Percentiles rank a stretch among this genome's conserved stretches.
phyloP scores from a whole-genome alignment of 202 grass and related monocot genomes.

The Saccharum hybrid region DNA sequence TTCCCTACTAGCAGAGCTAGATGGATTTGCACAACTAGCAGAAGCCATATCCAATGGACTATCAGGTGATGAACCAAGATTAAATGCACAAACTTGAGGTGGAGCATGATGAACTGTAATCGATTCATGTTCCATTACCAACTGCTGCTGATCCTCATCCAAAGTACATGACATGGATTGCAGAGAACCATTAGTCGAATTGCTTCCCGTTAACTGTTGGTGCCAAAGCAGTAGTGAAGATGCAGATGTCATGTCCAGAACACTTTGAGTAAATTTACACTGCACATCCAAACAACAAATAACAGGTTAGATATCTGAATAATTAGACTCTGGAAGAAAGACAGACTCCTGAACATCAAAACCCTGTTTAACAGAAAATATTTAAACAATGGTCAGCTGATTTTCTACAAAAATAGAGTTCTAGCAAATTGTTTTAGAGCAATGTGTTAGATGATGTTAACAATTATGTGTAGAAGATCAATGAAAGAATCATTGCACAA shows the following conservation, averaged over 20 bases:
- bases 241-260: conserved; percentile 41
- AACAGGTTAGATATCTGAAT: conserved; percentile 57
- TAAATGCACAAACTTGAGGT: conserved; percentile 29
- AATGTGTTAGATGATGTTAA: conserved; percentile 20
- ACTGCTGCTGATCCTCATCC: conserved; percentile 41
- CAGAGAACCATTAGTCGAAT: conserved; percentile 31
- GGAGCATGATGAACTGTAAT: conserved; percentile 31
- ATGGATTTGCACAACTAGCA: conserved; percentile 35
- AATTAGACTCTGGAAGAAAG: conserved; percentile 49
- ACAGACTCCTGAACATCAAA: conserved; percentile 37
- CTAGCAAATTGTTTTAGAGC: conserved; percentile 24
- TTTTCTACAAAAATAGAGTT: conserved; percentile 22
- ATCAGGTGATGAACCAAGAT: conserved; percentile 39
- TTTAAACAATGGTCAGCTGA: conserved; percentile 8
- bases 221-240: conserved; percentile 47
- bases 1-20: conserved; percentile 36
- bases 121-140: conserved; percentile 39
- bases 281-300: conserved; percentile 55
- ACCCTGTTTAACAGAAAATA: conserved; percentile 49
- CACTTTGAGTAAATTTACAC: conserved; percentile 33
- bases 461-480: neutral
- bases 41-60: conserved; percentile 31
- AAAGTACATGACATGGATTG: conserved; percentile 38
- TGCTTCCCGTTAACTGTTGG: conserved; percentile 50
- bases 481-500: conserved; percentile 14